Evolutionary conservation across 352 stramenopile genomes (phyloP), one percentile per base, ranked within the genome.

Genomic region (Globisporangium abappressorium): DNA sequence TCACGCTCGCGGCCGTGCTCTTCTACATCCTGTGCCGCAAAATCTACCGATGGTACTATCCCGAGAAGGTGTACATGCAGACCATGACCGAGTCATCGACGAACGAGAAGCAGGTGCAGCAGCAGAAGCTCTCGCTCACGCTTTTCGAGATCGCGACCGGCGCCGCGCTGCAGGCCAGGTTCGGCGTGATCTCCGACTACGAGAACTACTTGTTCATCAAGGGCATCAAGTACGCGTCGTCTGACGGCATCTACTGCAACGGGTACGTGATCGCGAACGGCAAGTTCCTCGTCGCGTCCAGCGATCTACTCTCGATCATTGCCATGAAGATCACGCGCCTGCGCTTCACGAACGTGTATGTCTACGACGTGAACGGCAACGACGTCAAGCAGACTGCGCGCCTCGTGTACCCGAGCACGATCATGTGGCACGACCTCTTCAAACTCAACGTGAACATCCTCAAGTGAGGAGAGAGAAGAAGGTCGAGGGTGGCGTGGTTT

Each of bases 201-300:
- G 72, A 81, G 5, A 89, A 76, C 47, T 85, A 71, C 66, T 58
- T 75, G 24, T 73, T 73, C 26, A 75, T 79, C 46, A 73, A 75
- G 18, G 72, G 69, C 24, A 63, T 70, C 26, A 77, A 77, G 67
- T 79, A 64, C 54, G 75, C 73, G 41, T 71, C 64, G 3, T 49
- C 72, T 22, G 80, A 87, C 14, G 80, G 79, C 2, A 83, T 91
- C 54, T 89, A 85, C 69, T 79, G 80, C 69, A 85, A 78, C 59
- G 82, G 80, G 2, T 90, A 78, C 56, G 75, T 90, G 14, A 76
- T 88, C 55, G 78, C 74, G n/a, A 81, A 82, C 57, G 67, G 65
- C 36, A 82, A 74, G 30, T 84, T 75, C 41, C 28, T 65, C 4
- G 1, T 65, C 18, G 26, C 43, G 2, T 15, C 60, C 0, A 7